A percentile compares a stretch with the other conserved stretches of the same genome.
These are phyloP conservation scores for Halteria grandinella DNA, from an alignment of 73 alveolate species.

Conservation along the genomic window DNA sequence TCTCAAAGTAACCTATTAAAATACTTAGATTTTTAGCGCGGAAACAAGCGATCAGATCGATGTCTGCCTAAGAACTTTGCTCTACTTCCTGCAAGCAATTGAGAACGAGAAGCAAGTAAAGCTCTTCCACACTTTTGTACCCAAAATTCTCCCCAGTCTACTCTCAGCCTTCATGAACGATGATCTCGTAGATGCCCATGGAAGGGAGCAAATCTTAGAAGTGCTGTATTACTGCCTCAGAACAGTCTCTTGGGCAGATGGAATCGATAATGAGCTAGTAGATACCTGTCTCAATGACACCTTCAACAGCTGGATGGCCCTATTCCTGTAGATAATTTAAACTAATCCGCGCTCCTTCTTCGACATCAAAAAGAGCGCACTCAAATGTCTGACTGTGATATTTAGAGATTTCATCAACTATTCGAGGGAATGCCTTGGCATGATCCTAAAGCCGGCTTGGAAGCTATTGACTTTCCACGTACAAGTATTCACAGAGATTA, in stretches of 20 bases:
- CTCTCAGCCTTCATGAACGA: conserved; percentile 54
- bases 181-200: conserved; percentile 42
- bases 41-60: conserved; percentile 17
- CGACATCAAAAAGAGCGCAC: conserved; percentile 58
- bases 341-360: conserved; percentile 63
- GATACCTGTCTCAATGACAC: conserved; percentile 63
- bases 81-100: neutral
- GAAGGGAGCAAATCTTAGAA: conserved; percentile 50
- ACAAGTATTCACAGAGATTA: conserved; percentile 63
- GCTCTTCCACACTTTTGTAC: conserved; percentile 43
- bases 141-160: conserved; percentile 44
- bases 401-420: conserved; percentile 73
- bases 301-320: conserved; percentile 68
- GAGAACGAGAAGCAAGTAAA: conserved; percentile 60
- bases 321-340: conserved; percentile 46
- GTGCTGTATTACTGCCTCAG: conserved; percentile 60
- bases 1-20: conserved; percentile 5
- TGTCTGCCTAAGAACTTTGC: conserved; percentile 37
- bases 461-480: conserved; percentile 55
- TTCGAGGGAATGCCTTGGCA: conserved; percentile 46
- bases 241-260: conserved; percentile 80
- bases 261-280: conserved; percentile 66
- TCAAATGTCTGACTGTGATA: conserved; percentile 67
- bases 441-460: conserved; percentile 68
- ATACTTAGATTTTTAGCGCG: neutral